Conservation (phyloP, 306 rosid genomes). For the Sphenostylis stenocarpa region DNA sequence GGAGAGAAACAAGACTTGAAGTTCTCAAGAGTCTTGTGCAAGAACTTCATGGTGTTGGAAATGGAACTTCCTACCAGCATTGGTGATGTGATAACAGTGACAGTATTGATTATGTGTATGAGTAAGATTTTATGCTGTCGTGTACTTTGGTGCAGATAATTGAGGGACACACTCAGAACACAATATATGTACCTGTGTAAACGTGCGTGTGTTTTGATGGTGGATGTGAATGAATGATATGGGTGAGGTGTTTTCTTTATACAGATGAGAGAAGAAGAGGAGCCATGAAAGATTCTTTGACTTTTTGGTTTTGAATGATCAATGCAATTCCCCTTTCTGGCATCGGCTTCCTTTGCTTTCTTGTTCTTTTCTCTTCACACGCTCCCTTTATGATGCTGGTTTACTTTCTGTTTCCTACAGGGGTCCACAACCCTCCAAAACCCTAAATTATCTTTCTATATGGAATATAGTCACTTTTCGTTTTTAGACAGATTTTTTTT, state of each 20-base stretch:
- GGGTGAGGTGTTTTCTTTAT: conserved; percentile 49
- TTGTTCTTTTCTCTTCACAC: conserved; percentile 45
- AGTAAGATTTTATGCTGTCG: conserved; percentile 9
- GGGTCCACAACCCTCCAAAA: conserved; percentile 30
- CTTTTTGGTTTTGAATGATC: conserved; percentile 13
- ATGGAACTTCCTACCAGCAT: conserved; percentile 69
- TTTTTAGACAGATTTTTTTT: background rate
- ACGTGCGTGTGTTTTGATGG: conserved; percentile 17
- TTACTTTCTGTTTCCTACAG: conserved; percentile 25
- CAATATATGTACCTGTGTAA: background rate
- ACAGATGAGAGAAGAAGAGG: conserved; percentile 40
- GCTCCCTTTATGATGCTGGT: conserved; percentile 55
- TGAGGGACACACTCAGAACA: background rate
- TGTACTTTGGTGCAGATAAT: conserved; percentile 20
- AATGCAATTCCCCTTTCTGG: conserved; percentile 24
- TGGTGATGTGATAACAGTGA: background rate
- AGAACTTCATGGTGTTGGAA: conserved; percentile 70
- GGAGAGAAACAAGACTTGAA: conserved; percentile 67
- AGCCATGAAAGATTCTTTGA: conserved; percentile 52
- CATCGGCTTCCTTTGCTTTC: conserved; percentile 32
- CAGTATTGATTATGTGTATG: background rate
- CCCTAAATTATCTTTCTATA: background rate
- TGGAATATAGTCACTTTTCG: background rate
- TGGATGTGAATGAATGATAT: conserved; percentile 24
- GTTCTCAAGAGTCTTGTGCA: conserved; percentile 54